These are phyloP conservation scores for Peronosclerospora sorghi DNA, from an alignment of 352 stramenopile genomes.

Conservation along the genomic window DNA sequence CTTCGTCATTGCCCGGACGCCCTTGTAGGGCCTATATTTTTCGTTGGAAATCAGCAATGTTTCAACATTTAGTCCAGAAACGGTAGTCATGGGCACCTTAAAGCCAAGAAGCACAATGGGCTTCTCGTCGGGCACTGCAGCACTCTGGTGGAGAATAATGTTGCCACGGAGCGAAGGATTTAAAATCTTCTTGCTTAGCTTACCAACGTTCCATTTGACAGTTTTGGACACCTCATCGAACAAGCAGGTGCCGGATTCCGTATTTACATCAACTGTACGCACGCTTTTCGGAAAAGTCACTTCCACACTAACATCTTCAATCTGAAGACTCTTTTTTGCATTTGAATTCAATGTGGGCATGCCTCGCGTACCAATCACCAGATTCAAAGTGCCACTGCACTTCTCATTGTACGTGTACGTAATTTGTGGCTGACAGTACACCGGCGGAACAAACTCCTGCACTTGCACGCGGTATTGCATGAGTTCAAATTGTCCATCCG, in stretches of 20 bases:
- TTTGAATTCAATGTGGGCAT: constrained; percentile 75
- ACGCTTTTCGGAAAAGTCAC: constrained; percentile 96
- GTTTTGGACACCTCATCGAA: constrained; percentile 93
- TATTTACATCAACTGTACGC: constrained; percentile 90
- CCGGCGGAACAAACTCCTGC: constrained; percentile 70
- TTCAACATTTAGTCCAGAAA: constrained; percentile 92
- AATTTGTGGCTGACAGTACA: constrained; percentile 86
- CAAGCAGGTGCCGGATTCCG: constrained; percentile 85
- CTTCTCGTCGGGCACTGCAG: constrained; percentile 82
- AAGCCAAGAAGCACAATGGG: constrained; percentile 92
- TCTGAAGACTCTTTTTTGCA: constrained; percentile 61
- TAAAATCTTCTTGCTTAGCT: constrained; percentile 85
- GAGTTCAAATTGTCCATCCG: constrained; percentile 95
- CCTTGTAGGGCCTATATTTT: constrained; percentile 97
- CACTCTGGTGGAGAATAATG: constrained; percentile 86
- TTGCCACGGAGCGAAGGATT: constrained; percentile 84
- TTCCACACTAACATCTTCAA: constrained; percentile 89
- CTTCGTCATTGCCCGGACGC: constrained; percentile 93
- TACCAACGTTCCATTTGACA: constrained; percentile 92
- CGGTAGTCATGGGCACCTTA: constrained; percentile 93
- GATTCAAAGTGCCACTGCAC: constrained; percentile 49
- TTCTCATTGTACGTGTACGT: constrained; percentile 74
- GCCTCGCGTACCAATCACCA: constrained; percentile 59
- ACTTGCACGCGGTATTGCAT: constrained; percentile 83
- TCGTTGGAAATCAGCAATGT: constrained; percentile 93